Base-by-base conservation (phyloP, 768 basidiomycete species). In the Serendipita sp. region DNA sequence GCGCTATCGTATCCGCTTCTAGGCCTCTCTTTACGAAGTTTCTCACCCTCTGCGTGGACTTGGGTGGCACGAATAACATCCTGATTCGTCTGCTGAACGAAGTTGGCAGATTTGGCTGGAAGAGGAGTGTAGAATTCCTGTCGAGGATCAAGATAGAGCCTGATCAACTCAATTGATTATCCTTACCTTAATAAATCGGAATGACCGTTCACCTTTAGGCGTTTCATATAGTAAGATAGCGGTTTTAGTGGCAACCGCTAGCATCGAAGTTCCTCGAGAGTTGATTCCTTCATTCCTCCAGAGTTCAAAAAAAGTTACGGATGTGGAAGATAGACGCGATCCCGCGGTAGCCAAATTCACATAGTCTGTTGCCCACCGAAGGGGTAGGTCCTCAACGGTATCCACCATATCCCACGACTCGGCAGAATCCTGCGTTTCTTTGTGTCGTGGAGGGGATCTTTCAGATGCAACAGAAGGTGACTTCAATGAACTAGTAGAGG, bases 311-410 rank as follows among this genome's bases (percentile, higher is more conserved):
- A 79, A 82, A 24, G 81, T 67, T 14, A 88, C 82, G 2, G 81
- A 79, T 1, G 77, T 67, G 63, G 78, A 80, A 28, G 76, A 73
- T 45, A 90, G 72, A 48, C 87, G 77, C 26, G 88, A 86, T 2
- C 85, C 81, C 26, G 78, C 71, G 1, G 79, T 72, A 3, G 87
- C 87, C n/a, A 92, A 78, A 0, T 87, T 83, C 1, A 88, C 86
- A 69, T 81, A 91, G 70, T 92, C 90, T 0, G 85, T 85, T n/a
- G 88, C 87, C 90, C 90, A 92, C 33, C 86, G 80, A 48, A 90
- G 68, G 1, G 88, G 86, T 7, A 86, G 73, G 53, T 81, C 80
- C 13, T 90, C 88, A 0, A 89, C 76, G 3, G 89, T 68, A 70
- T 90, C 88, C 88, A 88, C 85, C 13, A 80, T 77, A 53, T 82